Conservation (phyloP, 139 green algal genomes). For the Picochlorum sp. region DNA sequence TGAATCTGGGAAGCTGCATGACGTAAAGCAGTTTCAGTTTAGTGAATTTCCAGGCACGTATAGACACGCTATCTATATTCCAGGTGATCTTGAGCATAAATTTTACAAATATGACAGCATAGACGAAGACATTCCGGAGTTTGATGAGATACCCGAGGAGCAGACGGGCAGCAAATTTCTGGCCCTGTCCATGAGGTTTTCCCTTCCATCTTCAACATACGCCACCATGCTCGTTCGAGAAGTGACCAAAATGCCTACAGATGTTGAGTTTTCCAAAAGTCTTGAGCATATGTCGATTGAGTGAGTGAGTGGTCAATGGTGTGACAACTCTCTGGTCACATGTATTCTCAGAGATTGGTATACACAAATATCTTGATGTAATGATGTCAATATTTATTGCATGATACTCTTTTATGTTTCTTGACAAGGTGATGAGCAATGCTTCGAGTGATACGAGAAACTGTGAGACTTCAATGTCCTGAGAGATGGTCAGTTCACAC, state of each 20-base stretch:
- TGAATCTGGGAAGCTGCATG: conserved; percentile 16
- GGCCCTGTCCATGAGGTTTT: conserved; percentile 64
- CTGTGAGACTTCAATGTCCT: too few relatives aligned
- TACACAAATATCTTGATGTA: too few relatives aligned
- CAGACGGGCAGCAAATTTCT: conserved; percentile 19
- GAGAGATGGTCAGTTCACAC: too few relatives aligned
- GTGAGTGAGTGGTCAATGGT: background rate
- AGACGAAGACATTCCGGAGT: conserved; percentile 42
- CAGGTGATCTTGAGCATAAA: conserved; percentile 29
- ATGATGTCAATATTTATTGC: too few relatives aligned
- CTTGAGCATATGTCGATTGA: background rate
- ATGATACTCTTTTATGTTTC: too few relatives aligned
- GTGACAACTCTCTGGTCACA: background rate
- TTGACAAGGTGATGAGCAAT: too few relatives aligned
- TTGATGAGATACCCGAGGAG: background rate
- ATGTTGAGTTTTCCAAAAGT: background rate
- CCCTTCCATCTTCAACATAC: conserved; percentile 72
- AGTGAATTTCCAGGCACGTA: conserved; percentile 55
- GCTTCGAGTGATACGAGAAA: too few relatives aligned
- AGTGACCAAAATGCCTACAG: conserved; percentile 56
- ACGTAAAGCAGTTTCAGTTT: conserved; percentile 42
- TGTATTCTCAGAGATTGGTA: too few relatives aligned
- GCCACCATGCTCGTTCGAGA: conserved; percentile 91
- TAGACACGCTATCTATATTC: conserved; percentile 50
- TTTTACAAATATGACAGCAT: conserved; percentile 45